Evolutionary conservation across 768 basidiomycete species (phyloP).

Genomic region (Tulasnella sp.): DNA sequence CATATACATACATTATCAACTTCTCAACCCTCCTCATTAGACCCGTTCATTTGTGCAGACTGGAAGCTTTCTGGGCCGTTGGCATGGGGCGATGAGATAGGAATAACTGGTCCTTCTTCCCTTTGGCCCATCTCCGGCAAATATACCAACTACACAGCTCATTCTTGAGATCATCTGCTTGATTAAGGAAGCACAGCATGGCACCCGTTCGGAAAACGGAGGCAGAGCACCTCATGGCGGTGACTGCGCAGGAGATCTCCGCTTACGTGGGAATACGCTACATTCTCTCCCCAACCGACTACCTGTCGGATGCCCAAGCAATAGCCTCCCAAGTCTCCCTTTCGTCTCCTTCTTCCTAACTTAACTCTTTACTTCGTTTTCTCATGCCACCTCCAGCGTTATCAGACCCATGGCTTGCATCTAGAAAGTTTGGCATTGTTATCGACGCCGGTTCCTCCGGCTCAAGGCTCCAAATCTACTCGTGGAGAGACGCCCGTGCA

Average conservation of each 20-base stretch:
- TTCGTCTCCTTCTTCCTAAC: neutral
- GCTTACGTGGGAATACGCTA: neutral
- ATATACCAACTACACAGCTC: neutral
- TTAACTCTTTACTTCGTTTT: neutral
- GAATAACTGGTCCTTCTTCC: neutral
- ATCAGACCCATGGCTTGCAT: constrained; percentile 69
- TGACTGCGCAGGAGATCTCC: constrained; percentile 3
- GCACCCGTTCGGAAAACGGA: neutral
- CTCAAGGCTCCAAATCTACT: constrained; percentile 93
- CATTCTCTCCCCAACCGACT: neutral
- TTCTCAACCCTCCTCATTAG: neutral
- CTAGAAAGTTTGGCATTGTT: constrained; percentile 85
- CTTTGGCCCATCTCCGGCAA: neutral
- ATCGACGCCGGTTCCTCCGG: constrained; percentile 99
- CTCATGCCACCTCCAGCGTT: constrained; percentile 71
- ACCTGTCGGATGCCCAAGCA: neutral
- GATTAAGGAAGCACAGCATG: neutral
- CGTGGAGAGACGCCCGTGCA: constrained; percentile 80
- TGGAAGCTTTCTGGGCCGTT: neutral
- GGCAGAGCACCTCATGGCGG: neutral
- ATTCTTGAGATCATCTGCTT: neutral
- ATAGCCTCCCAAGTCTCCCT: neutral
- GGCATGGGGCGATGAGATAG: neutral
- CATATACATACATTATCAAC: neutral
- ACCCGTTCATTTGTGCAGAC: neutral